Evolutionary conservation across 805 yeast species (phyloP).

Genomic region (Wickerhamiella sergipiensis): DNA sequence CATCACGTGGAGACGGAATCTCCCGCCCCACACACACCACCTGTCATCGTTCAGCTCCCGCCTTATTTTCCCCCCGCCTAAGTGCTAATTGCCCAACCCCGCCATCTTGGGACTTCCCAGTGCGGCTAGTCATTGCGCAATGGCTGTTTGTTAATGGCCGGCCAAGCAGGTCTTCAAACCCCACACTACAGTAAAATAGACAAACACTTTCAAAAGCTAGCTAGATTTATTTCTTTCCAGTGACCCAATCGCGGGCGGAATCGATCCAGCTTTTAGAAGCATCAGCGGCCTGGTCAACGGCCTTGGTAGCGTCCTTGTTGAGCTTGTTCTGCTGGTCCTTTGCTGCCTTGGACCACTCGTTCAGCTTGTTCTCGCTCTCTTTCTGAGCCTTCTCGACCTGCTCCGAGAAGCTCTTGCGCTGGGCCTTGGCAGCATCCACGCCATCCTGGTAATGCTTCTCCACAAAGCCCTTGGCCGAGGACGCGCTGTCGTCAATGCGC

Average conservation of each 20-base stretch:
- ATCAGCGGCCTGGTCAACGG: neutral
- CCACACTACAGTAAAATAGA: too few relatives aligned
- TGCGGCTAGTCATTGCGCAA: too few relatives aligned
- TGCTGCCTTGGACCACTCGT: neutral
- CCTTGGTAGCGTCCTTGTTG: neutral
- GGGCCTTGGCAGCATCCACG: neutral
- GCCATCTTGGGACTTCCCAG: too few relatives aligned
- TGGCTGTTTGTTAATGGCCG: too few relatives aligned
- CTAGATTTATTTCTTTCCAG: slow-evolving; percentile 1
- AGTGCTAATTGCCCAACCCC: too few relatives aligned
- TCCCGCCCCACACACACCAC: neutral
- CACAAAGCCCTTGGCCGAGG: neutral
- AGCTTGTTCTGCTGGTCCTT: neutral
- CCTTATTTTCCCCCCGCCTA: too few relatives aligned
- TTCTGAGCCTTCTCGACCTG: neutral
- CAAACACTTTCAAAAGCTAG: neutral
- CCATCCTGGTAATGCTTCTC: neutral
- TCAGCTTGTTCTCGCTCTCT: neutral
- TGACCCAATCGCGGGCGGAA: slow-evolving; percentile 5
- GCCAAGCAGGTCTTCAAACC: too few relatives aligned
- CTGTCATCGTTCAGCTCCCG: too few relatives aligned
- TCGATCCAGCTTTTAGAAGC: slow-evolving; percentile 4
- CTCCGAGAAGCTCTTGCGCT: neutral
- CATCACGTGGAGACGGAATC: neutral
- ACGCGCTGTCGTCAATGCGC: neutral